Base-by-base conservation (phyloP, 1,139 yeast genomes). In the Taphrina communis region DNA sequence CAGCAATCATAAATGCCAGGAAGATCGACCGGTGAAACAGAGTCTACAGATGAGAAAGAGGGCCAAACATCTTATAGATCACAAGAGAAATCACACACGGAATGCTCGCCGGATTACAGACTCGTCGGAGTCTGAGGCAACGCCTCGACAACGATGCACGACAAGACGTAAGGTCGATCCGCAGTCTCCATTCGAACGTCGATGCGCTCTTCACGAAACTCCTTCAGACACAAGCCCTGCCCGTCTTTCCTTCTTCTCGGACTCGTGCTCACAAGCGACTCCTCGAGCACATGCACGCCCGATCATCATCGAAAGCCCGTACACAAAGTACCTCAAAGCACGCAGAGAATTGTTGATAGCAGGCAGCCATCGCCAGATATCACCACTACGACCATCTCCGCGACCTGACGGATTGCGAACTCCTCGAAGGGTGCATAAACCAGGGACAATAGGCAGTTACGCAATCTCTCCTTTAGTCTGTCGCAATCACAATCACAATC, bases 241-340 rank as follows among this genome's bases (percentile, higher is more conserved):
- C n/a, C 53, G 53, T 1, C 53, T 21, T 21, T 50, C 53, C 6
- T 50, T 50, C 53, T 21, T 50, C 9, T 19, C 36, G 3, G 36
- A 50, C n/a, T 21, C 36, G 12, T 21, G n/a, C n/a, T 21, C 8
- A 2, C 53, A 19, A 8, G 8, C 3, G 1, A 50, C 53, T 21
- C 38, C 53, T 8, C 19, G 8, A 50, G 53, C 53, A 50, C 36
- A 8, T n/a, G n/a, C n/a, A 53, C 42, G 42, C 7, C 44, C 2
- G 8, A 56, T 56, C 17, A 19, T 39, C 19, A n/a, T 56, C 36
- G 60, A 56, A 14, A 56, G 60, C 19, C 60, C 60, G 17, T 56
- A 56, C 36, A 56, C 60, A 11, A 56, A 56, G 17, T 56, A 56
- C 50, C 60, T 56, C 36, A 56, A 56, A 21, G 60, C 60, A 19